Base-by-base conservation (phyloP, 2,329 filamentous ascomycete genomes). In the Alternaria postmessia region DNA sequence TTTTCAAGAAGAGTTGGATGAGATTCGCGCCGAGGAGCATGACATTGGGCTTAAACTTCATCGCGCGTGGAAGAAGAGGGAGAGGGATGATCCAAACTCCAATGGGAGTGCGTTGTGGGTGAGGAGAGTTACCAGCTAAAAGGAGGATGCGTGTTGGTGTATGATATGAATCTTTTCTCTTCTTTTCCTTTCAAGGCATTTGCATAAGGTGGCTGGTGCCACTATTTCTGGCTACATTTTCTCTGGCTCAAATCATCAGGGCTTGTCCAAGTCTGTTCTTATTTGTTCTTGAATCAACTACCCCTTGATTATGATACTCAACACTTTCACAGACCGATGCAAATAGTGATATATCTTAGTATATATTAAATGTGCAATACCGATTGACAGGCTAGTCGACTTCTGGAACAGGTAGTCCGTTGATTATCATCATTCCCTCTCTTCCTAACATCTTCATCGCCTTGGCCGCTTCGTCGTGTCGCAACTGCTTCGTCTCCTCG, bases 331-430 rank as follows among this genome's bases (percentile, higher is more conserved):
- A 42, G 16, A 6, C 39, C 3, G 20, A 24, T 20, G 6, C 20
- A 24, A 14, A 18, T 24, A 3, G 39, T 42, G 12, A 8, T 5
- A 22, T 22, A 8, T 20, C n/a, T 5, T n/a, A 4, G n/a, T 20
- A 18, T 22, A 12, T 41, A 14, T n/a, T 20, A 22, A 24, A 36
- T 30, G 14, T 32, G 18, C 34, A 9, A 41, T 28, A n/a, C 6
- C 36, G 16, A 20, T 51, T 39, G 16, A 12, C 22, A 32, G 3
- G 11, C 43, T 44, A 88, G 74, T 88, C 85, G 41, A 88, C 79
- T 68, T 93, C 90, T 4, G 91, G 91, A 36, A 94, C 87, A 1
- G 91, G 91, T 69, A 94, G 76, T 57, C 92, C 91, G 71, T 94
- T 87, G 48, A 92, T 85, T 60, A 95, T 83, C 82, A 89, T 91